Evolutionary conservation across 352 stramenopile genomes (phyloP).

Genomic region (Phytophthora crassamura): DNA sequence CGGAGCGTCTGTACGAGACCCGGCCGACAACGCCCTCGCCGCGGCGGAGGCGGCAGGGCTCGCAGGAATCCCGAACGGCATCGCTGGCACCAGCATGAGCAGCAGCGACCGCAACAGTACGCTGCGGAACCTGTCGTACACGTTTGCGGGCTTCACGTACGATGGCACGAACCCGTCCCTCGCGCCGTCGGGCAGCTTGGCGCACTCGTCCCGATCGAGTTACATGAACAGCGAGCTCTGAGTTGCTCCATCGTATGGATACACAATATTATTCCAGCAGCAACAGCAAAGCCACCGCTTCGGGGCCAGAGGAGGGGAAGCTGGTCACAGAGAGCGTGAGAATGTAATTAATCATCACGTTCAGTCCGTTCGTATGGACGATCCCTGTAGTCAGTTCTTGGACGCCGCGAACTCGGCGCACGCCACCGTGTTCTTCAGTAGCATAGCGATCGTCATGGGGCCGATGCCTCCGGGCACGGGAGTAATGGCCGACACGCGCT

Average conservation of each 20-base stretch:
- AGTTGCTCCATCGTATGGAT: constrained; percentile 21
- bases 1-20: constrained; percentile 24
- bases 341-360: constrained; percentile 42
- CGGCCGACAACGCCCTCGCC: constrained; percentile 21
- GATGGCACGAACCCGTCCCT: constrained; percentile 67
- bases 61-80: constrained; percentile 29
- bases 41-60: constrained; percentile 24
- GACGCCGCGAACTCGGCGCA: constrained; percentile 59
- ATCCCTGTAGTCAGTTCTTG: constrained; percentile 10
- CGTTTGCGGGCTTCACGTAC: constrained; percentile 86
- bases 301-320: not conserved
- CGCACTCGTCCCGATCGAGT: constrained; percentile 32
- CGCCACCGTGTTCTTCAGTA: constrained; percentile 86
- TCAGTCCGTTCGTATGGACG: constrained; percentile 15
- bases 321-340: constrained; percentile 13
- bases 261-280: constrained; percentile 37
- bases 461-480: constrained; percentile 97
- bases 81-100: constrained; percentile 40
- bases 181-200: constrained; percentile 44
- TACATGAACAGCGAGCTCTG: constrained; percentile 21
- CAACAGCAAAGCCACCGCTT: not conserved
- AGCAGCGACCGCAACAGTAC: constrained; percentile 61
- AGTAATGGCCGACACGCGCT: constrained; percentile 94
- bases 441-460: constrained; percentile 99
- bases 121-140: constrained; percentile 86